These are phyloP conservation scores for Exophiala alcalophila DNA, from an alignment of 2,329 filamentous ascomycete genomes.

Conservation along the genomic window DNA sequence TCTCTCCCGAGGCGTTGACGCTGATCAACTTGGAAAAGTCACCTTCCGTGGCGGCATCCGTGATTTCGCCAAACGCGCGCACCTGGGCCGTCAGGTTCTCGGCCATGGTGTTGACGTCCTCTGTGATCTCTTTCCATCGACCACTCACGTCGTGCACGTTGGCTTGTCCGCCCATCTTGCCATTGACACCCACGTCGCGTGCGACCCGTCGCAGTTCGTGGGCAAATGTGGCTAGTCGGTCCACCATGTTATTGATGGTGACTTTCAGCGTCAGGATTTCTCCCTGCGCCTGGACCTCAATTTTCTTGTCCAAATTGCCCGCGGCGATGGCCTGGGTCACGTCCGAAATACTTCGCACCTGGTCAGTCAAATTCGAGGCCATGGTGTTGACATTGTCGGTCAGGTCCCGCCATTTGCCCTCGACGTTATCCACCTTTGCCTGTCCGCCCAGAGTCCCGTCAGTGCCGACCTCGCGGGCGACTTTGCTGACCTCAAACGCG, in stretches of 20 bases:
- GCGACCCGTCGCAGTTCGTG: slow-evolving; percentile 94
- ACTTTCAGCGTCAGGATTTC: slow-evolving; percentile 92
- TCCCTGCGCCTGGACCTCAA: slow-evolving; percentile 90
- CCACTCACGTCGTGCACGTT: slow-evolving; percentile 90
- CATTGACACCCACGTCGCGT: slow-evolving; percentile 93
- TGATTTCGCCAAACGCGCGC: slow-evolving; percentile 95
- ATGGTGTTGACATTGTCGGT: slow-evolving; percentile 67
- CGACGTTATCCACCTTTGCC: slow-evolving; percentile 62
- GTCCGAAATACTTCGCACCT: slow-evolving; percentile 87
- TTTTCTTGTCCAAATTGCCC: slow-evolving; percentile 93
- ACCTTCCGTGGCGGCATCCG: slow-evolving; percentile 93
- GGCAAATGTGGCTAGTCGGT: slow-evolving; percentile 89
- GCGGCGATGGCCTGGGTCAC: slow-evolving; percentile 94
- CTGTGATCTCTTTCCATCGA: slow-evolving; percentile 97
- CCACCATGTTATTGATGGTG: slow-evolving; percentile 99
- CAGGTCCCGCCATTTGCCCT: slow-evolving; percentile 65
- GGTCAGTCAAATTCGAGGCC: slow-evolving; percentile 60
- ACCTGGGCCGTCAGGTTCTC: slow-evolving; percentile 90
- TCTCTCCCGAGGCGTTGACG: slow-evolving; percentile 94
- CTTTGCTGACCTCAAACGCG: slow-evolving; percentile 64
- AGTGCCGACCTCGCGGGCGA: slow-evolving; percentile 63
- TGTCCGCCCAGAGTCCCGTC: slow-evolving; percentile 63
- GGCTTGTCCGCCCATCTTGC: slow-evolving; percentile 97
- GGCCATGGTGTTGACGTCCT: slow-evolving; percentile 92
- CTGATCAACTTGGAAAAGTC: slow-evolving; percentile 97